phyloP scores from a whole-genome alignment of 768 basidiomycete genomes.

The Pulveroboletus sp. region DNA sequence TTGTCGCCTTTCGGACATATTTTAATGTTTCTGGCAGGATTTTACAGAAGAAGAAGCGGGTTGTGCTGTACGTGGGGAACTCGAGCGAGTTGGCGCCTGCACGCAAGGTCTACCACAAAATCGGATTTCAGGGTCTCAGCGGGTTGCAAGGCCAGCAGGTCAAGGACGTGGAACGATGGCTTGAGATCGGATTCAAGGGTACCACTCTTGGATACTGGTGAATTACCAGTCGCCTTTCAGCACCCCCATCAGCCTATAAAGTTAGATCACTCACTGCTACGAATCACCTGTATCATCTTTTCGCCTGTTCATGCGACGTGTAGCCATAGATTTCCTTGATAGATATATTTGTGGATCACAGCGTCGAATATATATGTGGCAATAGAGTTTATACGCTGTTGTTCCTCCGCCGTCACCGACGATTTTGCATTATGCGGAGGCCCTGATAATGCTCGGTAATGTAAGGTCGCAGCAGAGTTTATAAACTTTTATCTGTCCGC shows the following conservation, averaged over 20 bases:
- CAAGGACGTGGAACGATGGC: conserved; percentile 15
- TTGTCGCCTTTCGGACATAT: neutral
- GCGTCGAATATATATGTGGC: neutral
- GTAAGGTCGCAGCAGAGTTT: too few relatives aligned
- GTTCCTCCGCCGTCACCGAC: too few relatives aligned
- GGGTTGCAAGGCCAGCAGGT: conserved; percentile 2
- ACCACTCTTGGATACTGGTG: conserved; percentile 21
- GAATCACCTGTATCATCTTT: neutral
- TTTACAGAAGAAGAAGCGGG: conserved; percentile 15
- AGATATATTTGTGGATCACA: neutral
- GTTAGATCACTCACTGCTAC: neutral
- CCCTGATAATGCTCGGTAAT: too few relatives aligned
- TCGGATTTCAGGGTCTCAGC: conserved; percentile 22
- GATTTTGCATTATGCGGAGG: too few relatives aligned
- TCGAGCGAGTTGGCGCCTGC: conserved; percentile 13
- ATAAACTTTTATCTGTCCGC: too few relatives aligned
- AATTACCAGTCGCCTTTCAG: too few relatives aligned
- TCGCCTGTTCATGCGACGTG: neutral
- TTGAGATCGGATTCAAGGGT: conserved; percentile 14
- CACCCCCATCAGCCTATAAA: neutral
- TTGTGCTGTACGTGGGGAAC: conserved; percentile 61
- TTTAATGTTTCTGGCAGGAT: conserved; percentile 23
- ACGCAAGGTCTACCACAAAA: conserved; percentile 18
- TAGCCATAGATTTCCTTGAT: conserved; percentile 13
- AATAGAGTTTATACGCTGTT: too few relatives aligned